Conservation (phyloP, 225 moss, liverwort and hornwort species). For the Bryoerythrophyllum caledonicum region DNA sequence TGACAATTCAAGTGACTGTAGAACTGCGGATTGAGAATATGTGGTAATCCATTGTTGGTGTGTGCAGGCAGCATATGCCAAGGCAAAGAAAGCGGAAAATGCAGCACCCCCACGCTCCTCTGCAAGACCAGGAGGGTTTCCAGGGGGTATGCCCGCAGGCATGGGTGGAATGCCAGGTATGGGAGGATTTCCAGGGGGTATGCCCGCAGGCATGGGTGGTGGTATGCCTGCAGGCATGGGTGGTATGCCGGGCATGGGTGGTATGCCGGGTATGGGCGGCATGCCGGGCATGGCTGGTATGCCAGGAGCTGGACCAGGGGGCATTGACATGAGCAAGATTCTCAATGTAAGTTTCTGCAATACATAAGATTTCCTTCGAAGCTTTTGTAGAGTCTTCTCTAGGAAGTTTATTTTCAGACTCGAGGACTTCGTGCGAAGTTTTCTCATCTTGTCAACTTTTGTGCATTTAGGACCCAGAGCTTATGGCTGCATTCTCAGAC, state of each 20-base stretch:
- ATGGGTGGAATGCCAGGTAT: slow-evolving; percentile 63
- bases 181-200: slow-evolving; percentile 59
- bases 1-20: background rate
- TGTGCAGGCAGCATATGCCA: slow-evolving; percentile 75
- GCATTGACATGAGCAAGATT: slow-evolving; percentile 96
- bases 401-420: background rate
- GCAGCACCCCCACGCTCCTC: slow-evolving; percentile 48
- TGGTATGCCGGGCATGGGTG: slow-evolving; percentile 52
- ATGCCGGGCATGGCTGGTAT: slow-evolving; percentile 48
- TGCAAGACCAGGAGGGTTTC: slow-evolving; percentile 52
- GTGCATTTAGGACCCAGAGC: slow-evolving; percentile 81
- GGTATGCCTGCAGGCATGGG: slow-evolving; percentile 57
- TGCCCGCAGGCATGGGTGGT: slow-evolving; percentile 50
- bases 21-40: background rate
- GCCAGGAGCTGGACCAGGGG: slow-evolving; percentile 76
- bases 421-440: background rate
- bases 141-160: slow-evolving; percentile 57
- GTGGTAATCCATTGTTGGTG: slow-evolving; percentile 8
- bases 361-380: background rate
- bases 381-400: background rate
- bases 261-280: slow-evolving; percentile 46
- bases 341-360: slow-evolving; percentile 62
- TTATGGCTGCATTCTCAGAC: slow-evolving; percentile 86
- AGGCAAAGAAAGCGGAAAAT: slow-evolving; percentile 74
- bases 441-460: background rate